Percentiles rank a stretch among this genome's conserved stretches.
Evolutionary conservation across 129 eudicot species (phyloP).

Genomic region (Lactuca sativa): DNA sequence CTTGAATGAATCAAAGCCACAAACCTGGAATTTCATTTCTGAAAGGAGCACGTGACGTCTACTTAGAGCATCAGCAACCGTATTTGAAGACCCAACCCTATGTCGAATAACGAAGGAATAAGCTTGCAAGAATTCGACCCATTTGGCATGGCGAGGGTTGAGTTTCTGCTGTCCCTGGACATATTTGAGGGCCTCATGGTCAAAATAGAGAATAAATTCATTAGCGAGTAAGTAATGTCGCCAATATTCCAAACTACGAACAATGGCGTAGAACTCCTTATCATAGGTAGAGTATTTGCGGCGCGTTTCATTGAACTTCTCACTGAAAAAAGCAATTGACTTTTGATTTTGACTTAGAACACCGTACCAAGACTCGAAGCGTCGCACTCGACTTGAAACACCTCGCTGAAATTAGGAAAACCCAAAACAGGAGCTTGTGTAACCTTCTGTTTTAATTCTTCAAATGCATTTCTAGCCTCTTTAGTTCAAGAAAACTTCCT

Average conservation of each 20-base stretch:
- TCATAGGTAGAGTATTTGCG: too few species aligned
- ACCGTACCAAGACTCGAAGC: too few species aligned
- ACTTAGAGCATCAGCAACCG: neutral
- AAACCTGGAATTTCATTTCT: neutral
- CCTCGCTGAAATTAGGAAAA: neutral
- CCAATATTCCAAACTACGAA: conserved; percentile 7
- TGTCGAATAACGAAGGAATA: neutral
- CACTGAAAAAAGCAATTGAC: too few species aligned
- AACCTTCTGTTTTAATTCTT: neutral
- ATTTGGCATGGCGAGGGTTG: too few species aligned
- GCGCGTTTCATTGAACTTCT: too few species aligned
- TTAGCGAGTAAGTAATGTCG: neutral
- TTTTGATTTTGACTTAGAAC: too few species aligned
- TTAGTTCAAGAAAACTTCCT: neutral
- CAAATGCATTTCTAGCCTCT: neutral
- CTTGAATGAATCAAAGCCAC: neutral
- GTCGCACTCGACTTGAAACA: too few species aligned
- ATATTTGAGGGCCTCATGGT: conserved; percentile 1
- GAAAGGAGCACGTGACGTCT: neutral
- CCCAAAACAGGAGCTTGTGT: neutral
- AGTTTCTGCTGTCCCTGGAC: too few species aligned
- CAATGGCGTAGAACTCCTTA: too few species aligned
- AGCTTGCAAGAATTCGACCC: conserved; percentile 2
- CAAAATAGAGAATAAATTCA: neutral
- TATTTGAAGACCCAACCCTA: neutral